Conservation (phyloP, 305 asterid species). For the Fraxinus paxiana region DNA sequence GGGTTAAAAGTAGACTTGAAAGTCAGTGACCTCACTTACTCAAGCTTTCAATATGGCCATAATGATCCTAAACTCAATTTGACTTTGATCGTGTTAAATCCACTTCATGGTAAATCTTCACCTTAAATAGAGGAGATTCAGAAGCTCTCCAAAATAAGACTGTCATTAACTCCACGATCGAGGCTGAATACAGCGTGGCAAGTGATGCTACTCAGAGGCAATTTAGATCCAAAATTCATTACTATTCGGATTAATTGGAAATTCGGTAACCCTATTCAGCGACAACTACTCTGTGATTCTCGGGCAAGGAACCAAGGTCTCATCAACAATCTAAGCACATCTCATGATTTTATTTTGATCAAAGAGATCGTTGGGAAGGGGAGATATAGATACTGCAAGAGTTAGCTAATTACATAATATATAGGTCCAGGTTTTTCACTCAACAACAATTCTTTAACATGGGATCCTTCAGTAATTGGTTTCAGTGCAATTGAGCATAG, state of each 20-base stretch:
- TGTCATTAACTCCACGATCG: background rate
- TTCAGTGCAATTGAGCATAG: background rate
- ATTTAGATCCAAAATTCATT: background rate
- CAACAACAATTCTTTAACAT: background rate
- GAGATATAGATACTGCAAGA: background rate
- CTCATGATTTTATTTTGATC: background rate
- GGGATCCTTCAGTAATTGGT: background rate
- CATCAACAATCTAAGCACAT: background rate
- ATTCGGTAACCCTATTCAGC: background rate
- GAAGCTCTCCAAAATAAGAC: background rate
- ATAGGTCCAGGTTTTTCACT: background rate
- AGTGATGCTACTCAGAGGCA: background rate
- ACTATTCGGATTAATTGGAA: background rate
- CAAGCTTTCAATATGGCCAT: background rate
- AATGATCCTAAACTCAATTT: background rate
- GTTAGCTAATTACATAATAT: background rate
- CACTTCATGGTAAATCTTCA: background rate
- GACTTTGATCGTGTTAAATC: background rate
- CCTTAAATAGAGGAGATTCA: background rate
- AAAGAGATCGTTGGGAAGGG: background rate
- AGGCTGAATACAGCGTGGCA: background rate
- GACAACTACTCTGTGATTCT: background rate
- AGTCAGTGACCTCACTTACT: background rate
- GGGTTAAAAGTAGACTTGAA: background rate
- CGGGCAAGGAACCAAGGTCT: background rate